These are phyloP conservation scores for Brettanomyces naardenensis DNA, from an alignment of 805 yeast species.

Conservation along the genomic window DNA sequence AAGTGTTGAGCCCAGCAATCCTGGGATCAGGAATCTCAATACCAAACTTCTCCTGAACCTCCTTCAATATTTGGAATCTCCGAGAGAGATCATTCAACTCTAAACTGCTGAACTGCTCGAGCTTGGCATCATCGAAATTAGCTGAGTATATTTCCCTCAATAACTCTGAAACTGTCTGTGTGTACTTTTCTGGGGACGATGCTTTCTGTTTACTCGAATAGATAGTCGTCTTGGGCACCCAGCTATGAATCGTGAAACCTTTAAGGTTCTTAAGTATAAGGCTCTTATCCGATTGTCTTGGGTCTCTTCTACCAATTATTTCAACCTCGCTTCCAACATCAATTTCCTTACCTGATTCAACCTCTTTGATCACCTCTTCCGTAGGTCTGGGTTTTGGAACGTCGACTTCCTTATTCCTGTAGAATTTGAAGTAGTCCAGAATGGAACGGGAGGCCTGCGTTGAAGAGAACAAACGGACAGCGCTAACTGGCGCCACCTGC, in stretches of 20 bases:
- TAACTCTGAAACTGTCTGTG: conserved; percentile 9
- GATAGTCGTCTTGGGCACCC: conserved; percentile 21
- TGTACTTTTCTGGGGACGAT: conserved; percentile 7
- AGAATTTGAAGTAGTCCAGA: conserved; percentile 26
- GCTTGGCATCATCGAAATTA: conserved; percentile 1
- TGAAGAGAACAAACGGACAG: conserved; percentile 9
- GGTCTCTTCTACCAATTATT: conserved; percentile 24
- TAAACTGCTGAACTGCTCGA: too few relatives aligned
- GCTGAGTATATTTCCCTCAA: conserved; percentile 10
- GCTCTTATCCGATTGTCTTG: conserved; percentile 17
- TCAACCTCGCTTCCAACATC: conserved; percentile 14
- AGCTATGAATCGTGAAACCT: conserved; percentile 22
- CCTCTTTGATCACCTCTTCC: conserved; percentile 22
- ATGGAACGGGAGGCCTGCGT: conserved; percentile 14
- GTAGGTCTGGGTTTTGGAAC: conserved; percentile 16
- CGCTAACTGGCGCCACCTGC: background rate
- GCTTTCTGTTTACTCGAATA: conserved; percentile 5
- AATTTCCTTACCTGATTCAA: conserved; percentile 16
- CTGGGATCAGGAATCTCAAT: conserved; percentile 45
- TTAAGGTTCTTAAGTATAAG: conserved; percentile 17
- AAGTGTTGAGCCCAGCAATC: conserved; percentile 33
- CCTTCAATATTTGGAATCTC: conserved; percentile 43
- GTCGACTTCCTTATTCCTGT: conserved; percentile 14
- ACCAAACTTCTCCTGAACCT: conserved; percentile 40
- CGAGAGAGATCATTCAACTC: conserved; percentile 34